These are phyloP conservation scores for Phytophthora cactorum DNA, from an alignment of 352 stramenopile genomes.

Conservation along the genomic window DNA sequence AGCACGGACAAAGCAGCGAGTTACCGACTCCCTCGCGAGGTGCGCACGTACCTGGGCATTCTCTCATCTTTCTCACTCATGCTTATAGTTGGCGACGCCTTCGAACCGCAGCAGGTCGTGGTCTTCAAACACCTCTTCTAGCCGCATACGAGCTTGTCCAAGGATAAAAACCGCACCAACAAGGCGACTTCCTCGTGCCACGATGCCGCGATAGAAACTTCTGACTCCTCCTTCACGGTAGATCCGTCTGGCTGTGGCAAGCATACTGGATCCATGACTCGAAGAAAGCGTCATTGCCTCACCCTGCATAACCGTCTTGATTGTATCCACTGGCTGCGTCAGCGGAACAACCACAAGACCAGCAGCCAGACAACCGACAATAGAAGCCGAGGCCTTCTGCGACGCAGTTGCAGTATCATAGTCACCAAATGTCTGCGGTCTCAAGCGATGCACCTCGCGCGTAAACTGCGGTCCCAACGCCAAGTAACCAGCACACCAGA, in stretches of 20 bases:
- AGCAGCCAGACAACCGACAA: conserved; percentile 64
- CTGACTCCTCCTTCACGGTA: conserved; percentile 51
- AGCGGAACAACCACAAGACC: conserved; percentile 74
- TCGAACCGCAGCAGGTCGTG: conserved; percentile 49
- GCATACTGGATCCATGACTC: conserved; percentile 35
- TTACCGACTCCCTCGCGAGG: neutral
- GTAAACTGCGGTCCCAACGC: conserved; percentile 74
- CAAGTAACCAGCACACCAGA: conserved; percentile 84
- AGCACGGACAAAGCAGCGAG: conserved; percentile 9
- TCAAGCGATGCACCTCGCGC: conserved; percentile 57
- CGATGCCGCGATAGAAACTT: conserved; percentile 73
- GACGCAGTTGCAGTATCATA: conserved; percentile 53
- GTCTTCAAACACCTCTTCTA: conserved; percentile 76
- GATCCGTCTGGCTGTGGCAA: conserved; percentile 51
- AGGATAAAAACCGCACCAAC: conserved; percentile 85
- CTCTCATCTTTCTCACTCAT: conserved; percentile 21
- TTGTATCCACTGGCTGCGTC: conserved; percentile 81
- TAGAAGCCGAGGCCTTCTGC: conserved; percentile 67
- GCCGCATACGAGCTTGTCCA: conserved; percentile 64
- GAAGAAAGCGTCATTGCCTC: conserved; percentile 58
- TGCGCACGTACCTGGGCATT: neutral
- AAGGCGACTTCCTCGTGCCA: conserved; percentile 71
- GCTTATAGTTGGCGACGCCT: conserved; percentile 14
- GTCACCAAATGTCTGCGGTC: conserved; percentile 60
- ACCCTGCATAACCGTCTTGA: conserved; percentile 89